phyloP scores from a whole-genome alignment of 345 rosid species.

The Populus alba region DNA sequence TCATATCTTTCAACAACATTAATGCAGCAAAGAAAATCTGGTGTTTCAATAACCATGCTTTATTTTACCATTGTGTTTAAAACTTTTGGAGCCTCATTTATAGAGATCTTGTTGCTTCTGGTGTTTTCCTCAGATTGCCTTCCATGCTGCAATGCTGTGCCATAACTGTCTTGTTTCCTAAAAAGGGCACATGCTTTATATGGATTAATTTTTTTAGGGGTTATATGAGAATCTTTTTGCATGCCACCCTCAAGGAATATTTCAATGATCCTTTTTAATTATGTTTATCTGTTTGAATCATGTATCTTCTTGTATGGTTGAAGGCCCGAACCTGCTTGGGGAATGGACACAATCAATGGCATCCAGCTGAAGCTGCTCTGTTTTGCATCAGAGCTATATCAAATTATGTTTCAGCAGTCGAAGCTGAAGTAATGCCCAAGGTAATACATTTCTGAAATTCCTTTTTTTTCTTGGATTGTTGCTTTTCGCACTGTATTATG shows the following conservation, averaged over 20 bases:
- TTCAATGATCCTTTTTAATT: background rate
- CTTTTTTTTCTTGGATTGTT: constrained; percentile 4
- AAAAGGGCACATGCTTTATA: background rate
- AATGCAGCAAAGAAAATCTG: background rate
- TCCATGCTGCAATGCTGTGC: background rate
- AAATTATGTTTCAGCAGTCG: constrained; percentile 69
- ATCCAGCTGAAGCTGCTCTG: constrained; percentile 93
- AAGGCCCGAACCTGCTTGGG: constrained; percentile 78
- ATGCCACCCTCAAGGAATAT: background rate
- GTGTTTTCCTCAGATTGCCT: background rate
- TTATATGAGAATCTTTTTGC: background rate
- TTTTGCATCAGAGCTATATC: constrained; percentile 93
- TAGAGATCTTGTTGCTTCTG: background rate
- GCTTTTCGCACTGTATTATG: background rate
- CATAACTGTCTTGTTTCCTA: background rate
- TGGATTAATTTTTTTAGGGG: background rate
- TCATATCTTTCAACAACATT: background rate
- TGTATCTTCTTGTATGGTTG: constrained; percentile 17
- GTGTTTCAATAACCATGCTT: background rate
- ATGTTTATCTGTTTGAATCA: background rate
- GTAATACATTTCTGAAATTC: constrained; percentile 33
- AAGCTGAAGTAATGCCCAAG: constrained; percentile 93
- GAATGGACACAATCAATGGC: constrained; percentile 70
- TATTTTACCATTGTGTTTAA: background rate
- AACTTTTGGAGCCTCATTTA: background rate